Base-by-base conservation (phyloP, 192 early-diverging fungal species). In the Coemansia sp. region DNA sequence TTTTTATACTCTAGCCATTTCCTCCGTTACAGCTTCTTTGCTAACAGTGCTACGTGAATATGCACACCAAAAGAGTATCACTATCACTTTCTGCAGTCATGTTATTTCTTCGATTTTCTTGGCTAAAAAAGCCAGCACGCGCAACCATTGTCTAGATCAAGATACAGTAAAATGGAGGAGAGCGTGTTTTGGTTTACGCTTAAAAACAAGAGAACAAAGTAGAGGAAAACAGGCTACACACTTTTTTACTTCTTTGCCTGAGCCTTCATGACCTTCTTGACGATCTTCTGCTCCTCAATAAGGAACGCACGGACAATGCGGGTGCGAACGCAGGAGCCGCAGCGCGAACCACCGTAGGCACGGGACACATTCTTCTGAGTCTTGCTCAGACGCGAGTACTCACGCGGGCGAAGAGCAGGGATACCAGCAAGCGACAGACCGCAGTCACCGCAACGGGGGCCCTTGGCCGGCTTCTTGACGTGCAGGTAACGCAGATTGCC, bases 221-320 rank as follows among this genome's bases (percentile, higher is more conserved):
- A 26, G 29, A 33, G 13, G 18, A 57, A n/a, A 31, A 31, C 28
- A 31, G 20, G 20, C 55, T 31, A 33, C 55, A 33, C 33, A 23
- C 23, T 48, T 23, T 25, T 59, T 67, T 82, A 82, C 81, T 83
- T 78, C 81, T 83, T 83, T 71, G 68, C 75, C 75, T 83, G 81
- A 26, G 71, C 76, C 92, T 97, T 98, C 82, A 97, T 88, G 67
- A 98, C 94, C 86, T 92, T 94, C 94, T 98, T 98, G 85, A 98
- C 95, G 73, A 98, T 97, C 93, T 98, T 98, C 89, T 98, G 96
- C 88, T 98, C 96, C 87, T 98, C 96, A 71, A 98, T 93, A 79
- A 98, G 88, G 90, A 98, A 98, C 68, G 96, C 94, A 70, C 96
- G 94, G 62, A 98, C 91, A 84, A 98, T 96, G 73, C 96, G 82